A percentile compares a stretch with the other conserved stretches of the same genome.
phyloP scores from a whole-genome alignment of 257 asterid genomes.

The Linaria vulgaris region DNA sequence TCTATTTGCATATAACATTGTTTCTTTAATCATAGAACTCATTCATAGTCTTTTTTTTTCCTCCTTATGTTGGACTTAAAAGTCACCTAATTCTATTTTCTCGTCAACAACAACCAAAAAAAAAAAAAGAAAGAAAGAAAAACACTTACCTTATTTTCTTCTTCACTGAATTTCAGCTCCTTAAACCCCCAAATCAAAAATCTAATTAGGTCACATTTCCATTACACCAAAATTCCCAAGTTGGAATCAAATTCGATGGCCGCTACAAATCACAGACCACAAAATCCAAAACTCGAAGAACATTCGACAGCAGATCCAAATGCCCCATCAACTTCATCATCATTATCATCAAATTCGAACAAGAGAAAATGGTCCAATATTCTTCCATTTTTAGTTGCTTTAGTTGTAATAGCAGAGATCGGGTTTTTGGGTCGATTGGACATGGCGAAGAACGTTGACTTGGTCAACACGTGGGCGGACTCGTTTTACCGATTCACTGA shows the following conservation, averaged over 20 bases:
- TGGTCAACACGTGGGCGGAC: slow-evolving; percentile 90
- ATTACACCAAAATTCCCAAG: no score
- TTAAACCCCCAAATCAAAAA: no score
- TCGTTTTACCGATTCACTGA: slow-evolving; percentile 72
- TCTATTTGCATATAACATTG: no score
- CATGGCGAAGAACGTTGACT: slow-evolving; percentile 69
- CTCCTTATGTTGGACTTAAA: no score
- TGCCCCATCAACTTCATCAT: slow-evolving; percentile 41
- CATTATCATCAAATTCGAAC: slow-evolving; percentile 26
- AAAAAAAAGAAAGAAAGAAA: no score
- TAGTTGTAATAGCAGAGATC: slow-evolving; percentile 84
- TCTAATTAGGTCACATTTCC: no score
- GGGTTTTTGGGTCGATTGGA: slow-evolving; percentile 76
- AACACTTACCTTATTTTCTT: no score
- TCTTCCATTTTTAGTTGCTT: slow-evolving; percentile 60
- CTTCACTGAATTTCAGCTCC: no score
- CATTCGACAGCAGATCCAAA: slow-evolving; percentile 27
- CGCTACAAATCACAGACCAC: slow-evolving; percentile 42
- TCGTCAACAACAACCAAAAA: no score
- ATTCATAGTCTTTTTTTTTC: no score
- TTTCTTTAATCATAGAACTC: no score
- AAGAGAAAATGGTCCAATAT: slow-evolving; percentile 65
- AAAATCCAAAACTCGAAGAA: slow-evolving; percentile 8
- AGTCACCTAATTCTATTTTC: no score
- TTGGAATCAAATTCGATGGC: slow-evolving; percentile 25